phyloP scores from a whole-genome alignment of 2,329 filamentous ascomycete species.

The Balansia obtecta region DNA sequence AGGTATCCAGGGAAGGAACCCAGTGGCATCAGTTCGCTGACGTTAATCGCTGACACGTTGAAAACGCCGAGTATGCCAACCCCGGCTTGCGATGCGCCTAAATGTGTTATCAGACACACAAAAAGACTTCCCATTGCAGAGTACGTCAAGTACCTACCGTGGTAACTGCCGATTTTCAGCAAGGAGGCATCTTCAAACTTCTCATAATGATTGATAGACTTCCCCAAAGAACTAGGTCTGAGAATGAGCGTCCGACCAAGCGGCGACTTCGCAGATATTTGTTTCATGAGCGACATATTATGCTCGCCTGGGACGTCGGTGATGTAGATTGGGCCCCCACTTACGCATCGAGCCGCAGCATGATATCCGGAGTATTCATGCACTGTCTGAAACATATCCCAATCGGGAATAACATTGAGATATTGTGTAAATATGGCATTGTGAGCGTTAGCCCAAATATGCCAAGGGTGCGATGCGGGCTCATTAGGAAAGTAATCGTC shows the following conservation, averaged over 20 bases:
- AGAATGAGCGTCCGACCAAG: slow-evolving; percentile 68
- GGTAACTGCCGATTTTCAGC: slow-evolving; percentile 68
- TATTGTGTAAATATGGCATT: slow-evolving; percentile 74
- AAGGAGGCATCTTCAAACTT: slow-evolving; percentile 61
- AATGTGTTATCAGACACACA: not conserved
- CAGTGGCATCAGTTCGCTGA: slow-evolving; percentile 60
- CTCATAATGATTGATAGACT: slow-evolving; percentile 60
- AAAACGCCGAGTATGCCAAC: slow-evolving; percentile 74
- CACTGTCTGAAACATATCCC: slow-evolving; percentile 57
- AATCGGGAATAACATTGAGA: slow-evolving; percentile 77
- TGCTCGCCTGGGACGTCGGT: slow-evolving; percentile 82
- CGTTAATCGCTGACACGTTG: slow-evolving; percentile 53
- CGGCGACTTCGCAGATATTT: slow-evolving; percentile 68
- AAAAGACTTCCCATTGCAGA: not conserved
- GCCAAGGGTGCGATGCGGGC: slow-evolving; percentile 77
- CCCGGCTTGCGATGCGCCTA: slow-evolving; percentile 47
- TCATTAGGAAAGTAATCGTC: slow-evolving; percentile 86
- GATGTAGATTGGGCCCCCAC: slow-evolving; percentile 87
- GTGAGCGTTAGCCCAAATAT: slow-evolving; percentile 88
- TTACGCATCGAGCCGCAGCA: slow-evolving; percentile 78
- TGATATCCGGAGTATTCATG: slow-evolving; percentile 69
- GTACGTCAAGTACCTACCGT: slow-evolving; percentile 35
- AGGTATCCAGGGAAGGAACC: slow-evolving; percentile 60
- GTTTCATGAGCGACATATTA: slow-evolving; percentile 58
- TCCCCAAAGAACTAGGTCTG: slow-evolving; percentile 62